phyloP scores from a whole-genome alignment of 2,329 filamentous ascomycete genomes.

The Phoma herbarum region DNA sequence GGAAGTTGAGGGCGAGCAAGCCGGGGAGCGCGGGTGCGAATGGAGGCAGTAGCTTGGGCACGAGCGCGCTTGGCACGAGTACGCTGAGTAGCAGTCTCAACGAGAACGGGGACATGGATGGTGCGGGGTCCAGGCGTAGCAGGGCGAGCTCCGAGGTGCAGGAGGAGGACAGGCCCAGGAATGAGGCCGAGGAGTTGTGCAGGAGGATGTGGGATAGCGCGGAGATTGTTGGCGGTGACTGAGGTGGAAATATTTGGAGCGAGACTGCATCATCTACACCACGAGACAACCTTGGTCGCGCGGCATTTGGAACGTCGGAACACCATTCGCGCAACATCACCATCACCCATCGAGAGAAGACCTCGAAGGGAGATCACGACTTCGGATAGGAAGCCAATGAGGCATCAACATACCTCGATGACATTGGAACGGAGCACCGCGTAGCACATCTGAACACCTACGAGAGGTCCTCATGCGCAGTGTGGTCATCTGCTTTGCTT shows the following conservation, averaged over 20 bases:
- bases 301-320: no score
- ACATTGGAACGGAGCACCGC: no score
- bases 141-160: slow-evolving; percentile 43
- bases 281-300: no score
- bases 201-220: slow-evolving; percentile 52
- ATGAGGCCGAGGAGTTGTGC: slow-evolving; percentile 52
- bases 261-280: no score
- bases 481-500: no score
- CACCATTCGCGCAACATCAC: no score
- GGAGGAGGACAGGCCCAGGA: slow-evolving; percentile 38
- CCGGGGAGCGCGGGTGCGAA: slow-evolving; percentile 22
- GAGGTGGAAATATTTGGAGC: slow-evolving; percentile 18
- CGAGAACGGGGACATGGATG: slow-evolving; percentile 42
- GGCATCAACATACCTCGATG: no score
- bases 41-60: slow-evolving; percentile 25
- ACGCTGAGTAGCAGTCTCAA: slow-evolving; percentile 44
- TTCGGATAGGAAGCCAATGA: no score
- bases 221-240: slow-evolving; percentile 49
- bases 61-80: slow-evolving; percentile 28
- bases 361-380: no score
- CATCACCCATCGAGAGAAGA: no score
- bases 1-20: slow-evolving; percentile 36
- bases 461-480: no score
- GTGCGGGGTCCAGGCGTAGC: slow-evolving; percentile 34
- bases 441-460: no score